Base-by-base conservation (phyloP, 345 rosid species). In the Noccaea bulbosa region DNA sequence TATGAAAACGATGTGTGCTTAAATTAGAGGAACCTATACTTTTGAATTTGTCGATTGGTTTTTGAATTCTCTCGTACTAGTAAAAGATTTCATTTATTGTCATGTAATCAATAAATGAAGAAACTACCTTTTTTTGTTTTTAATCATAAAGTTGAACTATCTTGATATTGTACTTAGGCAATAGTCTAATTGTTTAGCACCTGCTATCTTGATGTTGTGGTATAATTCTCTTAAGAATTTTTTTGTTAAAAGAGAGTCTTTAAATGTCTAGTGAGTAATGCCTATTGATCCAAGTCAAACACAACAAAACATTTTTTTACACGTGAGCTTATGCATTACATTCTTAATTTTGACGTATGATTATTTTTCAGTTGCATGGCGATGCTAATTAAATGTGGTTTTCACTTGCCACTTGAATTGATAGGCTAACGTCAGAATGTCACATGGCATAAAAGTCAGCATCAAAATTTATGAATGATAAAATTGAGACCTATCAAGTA, bases 1-100 rank as follows among this genome's bases (percentile, higher is more conserved):
- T 57, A 50, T 33, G 48, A 49, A 40, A 49, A 59, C 32, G 54
- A 66, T 43, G 60, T 65, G 67, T 57, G 72, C 60, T 38, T 45
- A 7, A 54, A 72, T 27, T 34, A 33, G 11, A 44, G 51, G 27
- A 44, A 35, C 14, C 62, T 69, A 58, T 58, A 49, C 51, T 60
- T 15, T 5, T 11, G 38, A 27, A 14, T 9, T n/a, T 33, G 5
- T 45, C 27, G 35, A 46, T 2, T 10, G 22, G 30, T 6, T 47
- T 49, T 43, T 15, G 60, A 70, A 27, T 70, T 70, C n/a, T 70
- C n/a, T 59, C 50, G 51, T 60, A 27, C 30, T 27, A n/a, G n/a
- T n/a, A 15, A 47, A 39, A 10, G 34, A 60, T 61, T 60, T 60
- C 44, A 40, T 50, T 70, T 27, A 43, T 39, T 10, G 52, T 39